Conservation (phyloP, 1,284 basidiomycete genomes). For the Schizophyllum amplum region DNA sequence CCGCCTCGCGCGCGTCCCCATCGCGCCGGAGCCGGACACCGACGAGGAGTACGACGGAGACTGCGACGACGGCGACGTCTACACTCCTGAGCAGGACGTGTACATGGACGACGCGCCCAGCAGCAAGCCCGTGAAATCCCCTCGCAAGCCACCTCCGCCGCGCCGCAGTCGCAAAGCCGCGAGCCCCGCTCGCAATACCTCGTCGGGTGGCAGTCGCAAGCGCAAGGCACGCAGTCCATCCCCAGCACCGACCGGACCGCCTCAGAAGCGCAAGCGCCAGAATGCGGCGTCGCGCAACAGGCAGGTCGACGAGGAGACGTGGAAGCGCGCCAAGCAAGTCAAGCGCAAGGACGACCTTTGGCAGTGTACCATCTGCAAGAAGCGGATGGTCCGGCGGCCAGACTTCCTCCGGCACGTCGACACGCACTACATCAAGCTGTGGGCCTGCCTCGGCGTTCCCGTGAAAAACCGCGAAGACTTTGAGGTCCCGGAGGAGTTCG, state of each 20-base stretch:
- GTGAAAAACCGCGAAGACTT: constrained; percentile 25
- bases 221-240: constrained; percentile 1
- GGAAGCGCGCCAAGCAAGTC: constrained; percentile 13
- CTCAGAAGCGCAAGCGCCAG: constrained; percentile 22
- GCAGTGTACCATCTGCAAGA: constrained; percentile 26
- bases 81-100: constrained; percentile 28
- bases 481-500: not conserved
- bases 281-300: constrained; percentile 29
- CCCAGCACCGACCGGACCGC: constrained; percentile 7
- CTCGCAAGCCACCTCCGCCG: constrained; percentile 9
- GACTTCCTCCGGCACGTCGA: constrained; percentile 46
- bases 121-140: constrained; percentile 7
- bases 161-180: constrained; percentile 4
- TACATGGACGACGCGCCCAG: constrained; percentile 21
- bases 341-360: constrained; percentile 15
- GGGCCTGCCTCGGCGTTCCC: constrained; percentile 35
- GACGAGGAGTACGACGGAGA: constrained; percentile 13
- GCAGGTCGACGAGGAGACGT: constrained; percentile 21
- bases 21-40: constrained; percentile 8
- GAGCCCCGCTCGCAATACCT: no score
- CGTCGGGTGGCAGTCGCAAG: no score
- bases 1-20: no score
- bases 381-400: constrained; percentile 34
- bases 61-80: constrained; percentile 17
- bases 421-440: constrained; percentile 34